These are phyloP conservation scores for Calonectria pauciramosa DNA, from an alignment of 2,329 filamentous ascomycete species.

Conservation along the genomic window DNA sequence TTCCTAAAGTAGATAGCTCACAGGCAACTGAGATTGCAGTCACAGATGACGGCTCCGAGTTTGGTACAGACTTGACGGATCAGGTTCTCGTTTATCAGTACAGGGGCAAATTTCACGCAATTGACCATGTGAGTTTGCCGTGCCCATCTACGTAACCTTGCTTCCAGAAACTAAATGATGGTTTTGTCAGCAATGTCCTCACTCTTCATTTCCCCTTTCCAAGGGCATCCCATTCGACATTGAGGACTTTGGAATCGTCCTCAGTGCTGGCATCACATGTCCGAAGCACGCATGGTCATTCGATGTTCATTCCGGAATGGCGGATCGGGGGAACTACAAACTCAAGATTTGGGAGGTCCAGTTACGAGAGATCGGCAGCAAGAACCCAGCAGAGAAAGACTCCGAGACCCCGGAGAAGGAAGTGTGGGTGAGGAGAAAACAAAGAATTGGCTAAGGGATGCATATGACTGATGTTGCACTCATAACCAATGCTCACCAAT, in stretches of 20 bases:
- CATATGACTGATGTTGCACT: background rate
- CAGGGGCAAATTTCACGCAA: slow-evolving; percentile 73
- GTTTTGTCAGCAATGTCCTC: slow-evolving; percentile 71
- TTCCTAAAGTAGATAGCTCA: slow-evolving; percentile 56
- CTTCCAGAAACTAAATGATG: background rate
- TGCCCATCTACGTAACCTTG: rapidly evolving
- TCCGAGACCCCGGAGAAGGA: slow-evolving; percentile 44
- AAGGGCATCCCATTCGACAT: slow-evolving; percentile 76
- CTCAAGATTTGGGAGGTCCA: slow-evolving; percentile 76
- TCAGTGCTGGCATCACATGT: slow-evolving; percentile 75
- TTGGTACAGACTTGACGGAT: slow-evolving; percentile 60
- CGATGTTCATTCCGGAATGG: slow-evolving; percentile 73
- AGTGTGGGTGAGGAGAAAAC: slow-evolving; percentile 61
- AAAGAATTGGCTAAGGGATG: slow-evolving; percentile 48
- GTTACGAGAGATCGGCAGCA: slow-evolving; percentile 51
- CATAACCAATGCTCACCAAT: background rate
- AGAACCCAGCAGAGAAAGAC: background rate
- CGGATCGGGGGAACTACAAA: slow-evolving; percentile 73
- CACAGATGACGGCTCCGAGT: slow-evolving; percentile 50
- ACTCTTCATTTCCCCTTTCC: slow-evolving; percentile 76
- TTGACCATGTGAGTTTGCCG: slow-evolving; percentile 73
- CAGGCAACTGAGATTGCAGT: slow-evolving; percentile 54
- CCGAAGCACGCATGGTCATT: slow-evolving; percentile 81
- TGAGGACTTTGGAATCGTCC: slow-evolving; percentile 76
- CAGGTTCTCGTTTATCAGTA: slow-evolving; percentile 78